Evolutionary conservation across 73 alveolate genomes (phyloP).

Genomic region (Breviolum minutum): DNA sequence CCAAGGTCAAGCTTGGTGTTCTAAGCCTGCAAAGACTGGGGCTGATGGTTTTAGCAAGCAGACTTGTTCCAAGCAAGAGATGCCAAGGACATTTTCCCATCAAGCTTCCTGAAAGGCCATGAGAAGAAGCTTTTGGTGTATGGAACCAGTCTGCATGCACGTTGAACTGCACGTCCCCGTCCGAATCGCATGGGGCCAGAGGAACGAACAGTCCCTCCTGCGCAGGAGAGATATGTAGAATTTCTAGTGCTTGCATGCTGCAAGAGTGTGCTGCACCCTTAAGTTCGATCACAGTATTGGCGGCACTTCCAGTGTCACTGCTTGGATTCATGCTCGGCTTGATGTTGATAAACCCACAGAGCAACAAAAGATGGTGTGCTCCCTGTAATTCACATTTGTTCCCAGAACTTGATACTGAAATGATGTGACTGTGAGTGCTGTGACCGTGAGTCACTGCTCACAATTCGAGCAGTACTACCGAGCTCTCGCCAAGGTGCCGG

Average conservation of each 20-base stretch:
- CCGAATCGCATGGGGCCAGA: constrained; percentile 47
- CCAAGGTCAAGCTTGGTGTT: neutral
- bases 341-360: no score
- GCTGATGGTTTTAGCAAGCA: no score
- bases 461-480: neutral
- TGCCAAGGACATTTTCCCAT: no score
- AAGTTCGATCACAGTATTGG: constrained; percentile 4
- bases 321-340: no score
- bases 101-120: no score
- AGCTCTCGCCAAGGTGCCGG: constrained; percentile 20
- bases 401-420: neutral
- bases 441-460: neutral
- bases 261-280: neutral
- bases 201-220: constrained; percentile 30
- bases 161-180: neutral
- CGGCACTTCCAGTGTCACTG: neutral
- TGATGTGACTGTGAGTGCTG: neutral
- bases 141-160: no score
- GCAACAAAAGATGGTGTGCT: no score
- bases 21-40: neutral
- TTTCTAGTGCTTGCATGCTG: neutral
- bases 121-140: no score
- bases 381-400: neutral
- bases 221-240: neutral
- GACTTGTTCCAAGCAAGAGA: no score